Evolutionary conservation across 108 stramenopile genomes (phyloP).

Genomic region (Heterococcus sp.): DNA sequence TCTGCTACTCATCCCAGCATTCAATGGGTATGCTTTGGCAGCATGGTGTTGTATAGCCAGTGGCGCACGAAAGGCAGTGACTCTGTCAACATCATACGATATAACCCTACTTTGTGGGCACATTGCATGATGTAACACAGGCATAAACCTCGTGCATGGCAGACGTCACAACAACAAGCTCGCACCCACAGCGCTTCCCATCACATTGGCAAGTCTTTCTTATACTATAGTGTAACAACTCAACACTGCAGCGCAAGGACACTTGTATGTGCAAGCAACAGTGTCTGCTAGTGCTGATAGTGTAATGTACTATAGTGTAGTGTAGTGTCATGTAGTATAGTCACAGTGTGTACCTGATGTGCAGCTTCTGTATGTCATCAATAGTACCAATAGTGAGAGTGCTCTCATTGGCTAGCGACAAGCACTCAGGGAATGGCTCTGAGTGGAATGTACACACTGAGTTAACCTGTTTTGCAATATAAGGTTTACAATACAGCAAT

Average conservation of each 20-base stretch:
- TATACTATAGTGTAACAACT: neutral
- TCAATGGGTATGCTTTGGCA: too few relatives aligned
- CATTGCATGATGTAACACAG: too few relatives aligned
- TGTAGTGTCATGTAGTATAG: conserved; percentile 8
- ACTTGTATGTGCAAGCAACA: neutral
- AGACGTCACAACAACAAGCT: too few relatives aligned
- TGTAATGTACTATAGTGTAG: neutral
- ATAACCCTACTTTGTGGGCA: too few relatives aligned
- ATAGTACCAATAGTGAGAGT: conserved; percentile 85
- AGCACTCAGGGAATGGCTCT: conserved; percentile 69
- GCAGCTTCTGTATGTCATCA: conserved; percentile 96
- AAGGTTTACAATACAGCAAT: too few relatives aligned
- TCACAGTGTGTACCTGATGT: conserved; percentile 73
- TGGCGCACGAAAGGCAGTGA: too few relatives aligned
- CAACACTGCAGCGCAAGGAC: neutral
- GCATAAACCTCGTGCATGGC: too few relatives aligned
- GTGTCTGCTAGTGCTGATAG: neutral
- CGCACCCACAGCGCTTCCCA: too few relatives aligned
- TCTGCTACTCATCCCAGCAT: too few relatives aligned
- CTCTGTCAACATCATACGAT: too few relatives aligned
- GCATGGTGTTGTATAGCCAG: too few relatives aligned
- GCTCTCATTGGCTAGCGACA: conserved; percentile 83
- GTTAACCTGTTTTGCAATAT: conserved; percentile 41
- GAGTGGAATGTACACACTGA: conserved; percentile 59
- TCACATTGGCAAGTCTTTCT: too few relatives aligned